Evolutionary conservation across 345 rosid species (phyloP).

Genomic region (Hypericum androsaemum): DNA sequence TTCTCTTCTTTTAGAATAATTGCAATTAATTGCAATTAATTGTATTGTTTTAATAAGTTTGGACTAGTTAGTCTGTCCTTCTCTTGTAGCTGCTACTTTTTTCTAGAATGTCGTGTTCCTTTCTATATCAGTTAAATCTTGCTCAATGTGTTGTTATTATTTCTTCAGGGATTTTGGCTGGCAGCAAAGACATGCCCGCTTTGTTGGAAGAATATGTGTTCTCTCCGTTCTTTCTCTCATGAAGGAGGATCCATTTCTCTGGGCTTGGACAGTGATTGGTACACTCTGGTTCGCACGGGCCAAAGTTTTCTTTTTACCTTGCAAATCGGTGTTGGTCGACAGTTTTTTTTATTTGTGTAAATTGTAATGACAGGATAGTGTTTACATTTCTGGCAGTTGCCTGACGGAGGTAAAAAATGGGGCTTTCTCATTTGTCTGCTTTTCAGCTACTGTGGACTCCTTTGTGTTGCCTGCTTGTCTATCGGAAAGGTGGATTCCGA

Average conservation of each 20-base stretch:
- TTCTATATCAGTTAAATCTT: conserved; percentile 1
- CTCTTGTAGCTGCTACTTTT: no score
- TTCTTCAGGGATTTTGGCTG: conserved; percentile 79
- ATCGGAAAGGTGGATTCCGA: conserved; percentile 51
- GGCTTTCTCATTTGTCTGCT: conserved; percentile 94
- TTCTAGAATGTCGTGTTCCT: neutral
- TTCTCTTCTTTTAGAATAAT: no score
- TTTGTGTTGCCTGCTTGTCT: conserved; percentile 75
- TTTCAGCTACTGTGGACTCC: conserved; percentile 90
- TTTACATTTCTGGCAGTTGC: conserved; percentile 46
- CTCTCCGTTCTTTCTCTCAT: conserved; percentile 61
- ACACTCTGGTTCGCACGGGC: conserved; percentile 80
- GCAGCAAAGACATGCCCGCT: conserved; percentile 91
- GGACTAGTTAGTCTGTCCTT: no score
- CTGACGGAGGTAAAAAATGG: conserved; percentile 92
- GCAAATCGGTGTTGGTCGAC: no score
- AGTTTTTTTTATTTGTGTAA: neutral
- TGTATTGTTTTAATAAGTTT: no score
- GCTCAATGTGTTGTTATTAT: neutral
- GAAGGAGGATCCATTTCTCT: conserved; percentile 86
- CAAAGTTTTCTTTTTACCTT: conserved; percentile 24
- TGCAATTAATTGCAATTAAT: no score
- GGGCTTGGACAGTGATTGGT: conserved; percentile 94
- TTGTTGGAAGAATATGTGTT: conserved; percentile 81
- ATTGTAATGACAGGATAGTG: conserved; percentile 3